Evolutionary conservation across 129 eudicot species (phyloP), one percentile per base, ranked within the genome.

Genomic region (Centaurea solstitialis): DNA sequence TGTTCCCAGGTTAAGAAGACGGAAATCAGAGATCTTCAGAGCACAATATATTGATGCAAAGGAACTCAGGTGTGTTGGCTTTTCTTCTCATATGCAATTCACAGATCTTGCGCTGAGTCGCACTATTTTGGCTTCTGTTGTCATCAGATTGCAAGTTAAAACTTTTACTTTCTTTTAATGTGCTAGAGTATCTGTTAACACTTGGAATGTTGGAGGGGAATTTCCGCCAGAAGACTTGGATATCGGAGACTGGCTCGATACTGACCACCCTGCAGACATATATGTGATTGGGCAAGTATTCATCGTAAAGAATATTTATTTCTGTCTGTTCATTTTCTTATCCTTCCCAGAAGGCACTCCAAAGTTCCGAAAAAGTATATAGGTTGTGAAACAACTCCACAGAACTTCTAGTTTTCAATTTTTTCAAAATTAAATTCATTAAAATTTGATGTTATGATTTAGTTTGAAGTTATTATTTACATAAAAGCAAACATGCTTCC

Each of bases 151-250:
- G 4, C 73, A 6, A 39, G 57, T 7, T 57, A 30, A 40, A 43
- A 13, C 50, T 67, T 74, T 65, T 41, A 22, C 17, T 43, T 28
- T 37, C 38, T 26, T 40, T 28, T 82, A 21, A 22, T 79, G 85
- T 70, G 35, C 41, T 68, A 92, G 98, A 74, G 82, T 92, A 81
- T 88, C 94, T 80, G 97, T 87, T 79, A 85, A 87, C 78, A 92
- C 98, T 24, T 94, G 98, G 98, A 94, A 94, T 85, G 91, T 94
- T 80, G 98, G 89, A 39, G 98, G 98, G 24, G 87, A 76, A 86
- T 17, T 85, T 82, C 98, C 98, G 33, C 91, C 97, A 37, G 87
- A 88, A 66, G 90, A 94, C 82, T 79, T 94, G 57, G 97, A 94
- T 66, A 84, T 94, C 61, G 85, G 87, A 17, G 89, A 85, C 28